Base-by-base conservation (phyloP, 768 basidiomycete genomes). In the Cubamyces sp. region DNA sequence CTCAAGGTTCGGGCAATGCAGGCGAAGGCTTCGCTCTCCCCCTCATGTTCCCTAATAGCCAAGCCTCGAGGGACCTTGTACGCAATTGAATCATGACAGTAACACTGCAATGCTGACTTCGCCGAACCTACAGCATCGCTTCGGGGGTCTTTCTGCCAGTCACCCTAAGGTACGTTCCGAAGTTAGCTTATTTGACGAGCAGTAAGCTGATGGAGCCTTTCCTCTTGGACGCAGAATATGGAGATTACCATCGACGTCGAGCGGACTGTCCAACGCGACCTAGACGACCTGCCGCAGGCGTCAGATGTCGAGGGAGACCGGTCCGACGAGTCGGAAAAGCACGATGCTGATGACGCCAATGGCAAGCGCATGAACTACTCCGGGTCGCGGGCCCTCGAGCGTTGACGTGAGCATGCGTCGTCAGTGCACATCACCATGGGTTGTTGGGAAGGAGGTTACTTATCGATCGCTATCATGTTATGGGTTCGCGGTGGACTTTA, bases 201-300 rank as follows among this genome's bases (percentile, higher is more conserved):
- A 9, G 42, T 9, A 14, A 21, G 16, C 14, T 40, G 1, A 14
- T 11, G 5, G 7, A n/a, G 19, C n/a, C 18, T 23, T 15, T 3
- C 5, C n/a, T 18, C n/a, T 21, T 3, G 15, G 34, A 3, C 18
- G 14, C 50, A 63, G 56, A 37, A 51, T 1, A 23, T 58, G 37
- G 56, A 63, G 39, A 52, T 63, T 26, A 58, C 56, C 28, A 49
- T 63, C 19, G 62, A 63, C 51, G 62, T 63, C 50, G 62, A 63
- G 26, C 62, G 41, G 43, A 63, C 62, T 0, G 55, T 63, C 9
- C 62, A 58, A 28, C 62, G 39, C 8, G 62, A 63, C 39, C 14
- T 50, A 18, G 48, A 57, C 23, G 48, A 26, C 5, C 37, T 42
- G 12, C 18, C 37, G 15, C 48, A 39, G 6, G 41, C 12, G 11